Evolutionary conservation across 129 eudicot species (phyloP).

Genomic region (Ambrosia trifida): DNA sequence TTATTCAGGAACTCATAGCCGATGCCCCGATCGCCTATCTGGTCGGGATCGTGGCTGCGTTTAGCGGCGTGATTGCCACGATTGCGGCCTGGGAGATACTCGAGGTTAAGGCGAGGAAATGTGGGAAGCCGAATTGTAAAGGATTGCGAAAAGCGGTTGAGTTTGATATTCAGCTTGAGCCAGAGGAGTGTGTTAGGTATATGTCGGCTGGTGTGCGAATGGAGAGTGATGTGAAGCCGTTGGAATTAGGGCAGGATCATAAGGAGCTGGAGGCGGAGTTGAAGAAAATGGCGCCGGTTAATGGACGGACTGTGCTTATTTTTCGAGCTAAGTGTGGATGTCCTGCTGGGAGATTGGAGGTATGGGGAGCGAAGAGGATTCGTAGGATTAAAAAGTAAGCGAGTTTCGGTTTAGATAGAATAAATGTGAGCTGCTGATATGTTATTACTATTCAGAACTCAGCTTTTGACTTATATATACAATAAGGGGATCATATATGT

Average conservation of each 20-base stretch:
- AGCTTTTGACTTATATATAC: slow-evolving; percentile 19
- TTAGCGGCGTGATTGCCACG: slow-evolving; percentile 32
- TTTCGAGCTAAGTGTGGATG: slow-evolving; percentile 62
- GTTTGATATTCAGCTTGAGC: slow-evolving; percentile 55
- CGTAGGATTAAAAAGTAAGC: slow-evolving; percentile 45
- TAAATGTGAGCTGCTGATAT: slow-evolving; percentile 31
- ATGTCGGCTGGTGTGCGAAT: slow-evolving; percentile 3
- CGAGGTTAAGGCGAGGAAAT: slow-evolving; percentile 39
- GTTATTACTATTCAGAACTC: slow-evolving; percentile 31
- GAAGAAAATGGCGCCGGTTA: slow-evolving; percentile 61
- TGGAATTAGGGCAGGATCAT: slow-evolving; percentile 55
- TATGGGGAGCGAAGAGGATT: slow-evolving; percentile 50
- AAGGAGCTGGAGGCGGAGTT: slow-evolving; percentile 54
- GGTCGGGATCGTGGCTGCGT: slow-evolving; percentile 34
- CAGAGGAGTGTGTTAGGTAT: slow-evolving; percentile 54
- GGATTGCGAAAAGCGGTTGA: slow-evolving; percentile 53
- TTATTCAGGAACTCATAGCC: slow-evolving; percentile 25
- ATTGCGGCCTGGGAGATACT: slow-evolving; percentile 41
- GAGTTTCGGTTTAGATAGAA: slow-evolving; percentile 25
- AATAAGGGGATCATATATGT: slow-evolving; percentile 27
- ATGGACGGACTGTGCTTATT: slow-evolving; percentile 58
- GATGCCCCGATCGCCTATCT: slow-evolving; percentile 49
- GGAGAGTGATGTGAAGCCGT: slow-evolving; percentile 37
- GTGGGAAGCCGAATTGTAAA: slow-evolving; percentile 48
- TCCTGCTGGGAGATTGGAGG: slow-evolving; percentile 57